phyloP scores from a whole-genome alignment of 768 basidiomycete species.

The Mycena capillaripes region DNA sequence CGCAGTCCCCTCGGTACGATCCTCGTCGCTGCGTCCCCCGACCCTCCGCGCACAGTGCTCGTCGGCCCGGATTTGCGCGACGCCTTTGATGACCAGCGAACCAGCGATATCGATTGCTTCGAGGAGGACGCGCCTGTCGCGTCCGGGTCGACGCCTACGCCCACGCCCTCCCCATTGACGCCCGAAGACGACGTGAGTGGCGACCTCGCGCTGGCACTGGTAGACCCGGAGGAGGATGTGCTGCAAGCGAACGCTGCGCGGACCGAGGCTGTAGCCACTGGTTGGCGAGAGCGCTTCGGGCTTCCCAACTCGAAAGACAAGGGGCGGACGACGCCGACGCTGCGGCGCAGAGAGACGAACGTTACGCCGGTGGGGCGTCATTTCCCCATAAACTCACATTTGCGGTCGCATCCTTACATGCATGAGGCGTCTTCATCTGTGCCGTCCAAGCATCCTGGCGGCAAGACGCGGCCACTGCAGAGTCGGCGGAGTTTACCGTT shows the following conservation, averaged over 20 bases:
- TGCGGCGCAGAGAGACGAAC: slow-evolving; percentile 61
- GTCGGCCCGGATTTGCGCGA: slow-evolving; percentile 61
- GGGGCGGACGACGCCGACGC: slow-evolving; percentile 47
- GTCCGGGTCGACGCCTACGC: slow-evolving; percentile 46
- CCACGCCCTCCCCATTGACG: slow-evolving; percentile 37
- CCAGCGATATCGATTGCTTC: slow-evolving; percentile 61
- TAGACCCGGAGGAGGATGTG: slow-evolving; percentile 45
- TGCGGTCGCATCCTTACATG: slow-evolving; percentile 39
- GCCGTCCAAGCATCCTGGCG: slow-evolving; percentile 8
- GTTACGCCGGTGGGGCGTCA: slow-evolving; percentile 59
- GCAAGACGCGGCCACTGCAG: slow-evolving; percentile 36
- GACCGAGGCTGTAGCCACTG: slow-evolving; percentile 60
- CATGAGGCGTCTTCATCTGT: slow-evolving; percentile 34
- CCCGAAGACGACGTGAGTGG: slow-evolving; percentile 43
- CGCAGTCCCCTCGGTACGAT: slow-evolving; percentile 2
- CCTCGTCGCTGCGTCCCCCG: slow-evolving; percentile 28
- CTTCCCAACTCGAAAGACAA: slow-evolving; percentile 51
- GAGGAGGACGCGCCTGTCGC: slow-evolving; percentile 44
- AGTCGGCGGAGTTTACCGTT: slow-evolving; percentile 43
- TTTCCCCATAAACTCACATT: slow-evolving; percentile 36
- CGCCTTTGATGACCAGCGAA: slow-evolving; percentile 56
- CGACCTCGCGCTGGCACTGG: slow-evolving; percentile 43
- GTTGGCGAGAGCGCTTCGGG: slow-evolving; percentile 70
- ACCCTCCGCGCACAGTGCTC: slow-evolving; percentile 28
- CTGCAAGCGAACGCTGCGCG: slow-evolving; percentile 46